phyloP scores from a whole-genome alignment of 2,329 filamentous ascomycete genomes.

The Penicillium digitatum region DNA sequence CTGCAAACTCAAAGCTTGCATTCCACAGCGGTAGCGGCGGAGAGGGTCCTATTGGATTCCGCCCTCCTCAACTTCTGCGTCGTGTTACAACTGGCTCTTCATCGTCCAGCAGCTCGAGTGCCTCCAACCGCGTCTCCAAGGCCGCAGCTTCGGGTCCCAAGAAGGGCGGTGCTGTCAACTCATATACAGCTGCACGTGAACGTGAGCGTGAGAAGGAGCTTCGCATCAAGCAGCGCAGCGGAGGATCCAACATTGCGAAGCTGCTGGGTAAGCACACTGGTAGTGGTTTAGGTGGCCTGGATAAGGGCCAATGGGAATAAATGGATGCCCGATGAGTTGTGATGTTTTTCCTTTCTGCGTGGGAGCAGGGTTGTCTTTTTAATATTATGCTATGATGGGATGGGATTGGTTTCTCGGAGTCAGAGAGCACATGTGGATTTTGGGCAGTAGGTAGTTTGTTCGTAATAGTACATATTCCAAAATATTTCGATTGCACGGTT shows the following conservation, averaged over 20 bases:
- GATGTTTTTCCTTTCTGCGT: neutral
- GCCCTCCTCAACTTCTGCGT: constrained; percentile 30
- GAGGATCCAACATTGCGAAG: constrained; percentile 30
- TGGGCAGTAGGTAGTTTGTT: neutral
- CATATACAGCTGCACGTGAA: constrained; percentile 53
- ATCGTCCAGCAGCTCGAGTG: constrained; percentile 20
- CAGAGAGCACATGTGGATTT: neutral
- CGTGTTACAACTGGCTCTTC: constrained; percentile 32
- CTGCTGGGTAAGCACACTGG: constrained; percentile 41
- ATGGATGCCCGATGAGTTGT: neutral
- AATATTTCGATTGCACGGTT: neutral
- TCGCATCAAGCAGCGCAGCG: constrained; percentile 47
- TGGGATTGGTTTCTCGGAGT: neutral
- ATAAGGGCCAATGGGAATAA: constrained; percentile 43
- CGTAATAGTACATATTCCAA: neutral
- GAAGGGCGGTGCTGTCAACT: constrained; percentile 58
- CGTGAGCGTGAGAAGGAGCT: constrained; percentile 56
- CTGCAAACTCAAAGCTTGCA: constrained; percentile 29
- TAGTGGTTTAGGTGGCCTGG: constrained; percentile 37
- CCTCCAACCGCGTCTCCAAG: constrained; percentile 27
- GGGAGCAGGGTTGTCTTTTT: neutral
- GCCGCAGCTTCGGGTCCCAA: constrained; percentile 49
- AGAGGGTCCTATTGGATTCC: constrained; percentile 31
- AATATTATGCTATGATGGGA: neutral
- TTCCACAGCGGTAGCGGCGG: constrained; percentile 29